Base-by-base conservation (phyloP, 2,329 filamentous ascomycete genomes). In the Phyllosticta paracitricarpa region DNA sequence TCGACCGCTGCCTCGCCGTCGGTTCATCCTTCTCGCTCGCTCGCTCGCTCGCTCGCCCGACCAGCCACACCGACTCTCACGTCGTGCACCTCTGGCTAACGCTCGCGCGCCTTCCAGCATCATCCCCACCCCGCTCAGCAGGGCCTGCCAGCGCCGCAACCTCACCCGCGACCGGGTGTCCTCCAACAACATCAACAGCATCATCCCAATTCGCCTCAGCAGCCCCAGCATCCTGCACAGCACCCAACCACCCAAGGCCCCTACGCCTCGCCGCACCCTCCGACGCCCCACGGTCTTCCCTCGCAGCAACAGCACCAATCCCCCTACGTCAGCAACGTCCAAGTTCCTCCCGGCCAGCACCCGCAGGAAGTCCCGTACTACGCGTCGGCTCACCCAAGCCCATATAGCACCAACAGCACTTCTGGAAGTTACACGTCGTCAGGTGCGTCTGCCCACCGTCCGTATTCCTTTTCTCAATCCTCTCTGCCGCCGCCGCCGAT, bases 371-470 rank as follows among this genome's bases (percentile, higher is more conserved):
- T 89, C 58, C 82, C 85, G 54, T 85, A 83, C 68, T 96, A 93
- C 76, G 85, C 88, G 71, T 84, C 60, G 51, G 54, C 60, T 52
- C 89, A 94, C 72, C 84, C 89, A 65, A 90, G 86, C 73, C 84
- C 89, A 10, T 96, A 96, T 78, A 91, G 88, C 77, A 88, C 89
- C 61, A 86, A 89, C 67, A 90, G 88, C 77, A 84, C 88, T 64
- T 86, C 88, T 61, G 89, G 88, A 76, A 89, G 89, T 78, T 96
- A 96, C 76, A 87, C 89, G 65, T 90, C 91, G 72, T 89, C 89
- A 68, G 72, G 72, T 75, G 71, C 61, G 71, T 67, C 17, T 30
- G 54, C 60, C 51, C 61, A 51, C 54, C 54, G 25, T 60, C 19
- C n/a, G 51, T 19, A 52, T 53, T 24, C n/a, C 35, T 19, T 25